These are phyloP conservation scores for Talaromyces verruculosus DNA, from an alignment of 2,329 filamentous ascomycete genomes.

Conservation along the genomic window DNA sequence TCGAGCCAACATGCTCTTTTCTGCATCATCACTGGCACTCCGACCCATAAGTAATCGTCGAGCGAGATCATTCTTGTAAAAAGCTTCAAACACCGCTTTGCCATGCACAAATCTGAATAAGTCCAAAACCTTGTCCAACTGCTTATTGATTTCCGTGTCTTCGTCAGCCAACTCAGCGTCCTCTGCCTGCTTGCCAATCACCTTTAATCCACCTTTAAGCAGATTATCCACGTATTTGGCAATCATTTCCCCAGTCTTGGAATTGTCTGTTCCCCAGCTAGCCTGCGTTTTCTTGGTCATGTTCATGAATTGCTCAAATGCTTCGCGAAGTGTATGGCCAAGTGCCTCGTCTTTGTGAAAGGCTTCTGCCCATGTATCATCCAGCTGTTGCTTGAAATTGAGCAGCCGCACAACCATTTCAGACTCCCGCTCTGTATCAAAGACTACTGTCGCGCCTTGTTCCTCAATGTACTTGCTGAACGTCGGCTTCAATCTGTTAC, in stretches of 20 bases:
- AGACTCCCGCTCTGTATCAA: slow-evolving; percentile 72
- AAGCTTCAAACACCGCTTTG: slow-evolving; percentile 96
- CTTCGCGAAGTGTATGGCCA: slow-evolving; percentile 74
- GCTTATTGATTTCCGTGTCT: slow-evolving; percentile 85
- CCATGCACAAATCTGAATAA: slow-evolving; percentile 96
- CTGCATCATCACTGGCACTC: slow-evolving; percentile 91
- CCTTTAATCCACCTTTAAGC: slow-evolving; percentile 79
- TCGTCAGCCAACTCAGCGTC: slow-evolving; percentile 71
- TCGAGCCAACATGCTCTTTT: slow-evolving; percentile 90
- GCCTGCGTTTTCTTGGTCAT: slow-evolving; percentile 69
- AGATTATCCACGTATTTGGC: slow-evolving; percentile 94
- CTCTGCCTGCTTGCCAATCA: slow-evolving; percentile 52
- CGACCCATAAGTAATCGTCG: slow-evolving; percentile 84
- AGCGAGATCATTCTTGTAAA: slow-evolving; percentile 97
- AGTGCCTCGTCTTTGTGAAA: slow-evolving; percentile 78
- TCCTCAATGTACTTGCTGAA: slow-evolving; percentile 78
- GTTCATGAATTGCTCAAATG: slow-evolving; percentile 91
- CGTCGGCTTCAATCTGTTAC: slow-evolving; percentile 66
- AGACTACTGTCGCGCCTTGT: slow-evolving; percentile 74
- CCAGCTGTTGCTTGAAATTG: slow-evolving; percentile 74
- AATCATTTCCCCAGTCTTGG: slow-evolving; percentile 97
- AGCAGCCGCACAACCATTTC: slow-evolving; percentile 85
- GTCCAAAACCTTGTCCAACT: slow-evolving; percentile 88
- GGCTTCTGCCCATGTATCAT: slow-evolving; percentile 71
- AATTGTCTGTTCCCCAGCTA: slow-evolving; percentile 77